A percentile compares a stretch with the other conserved stretches of the same genome.
Conservation (phyloP, 108 stramenopile species). For the Parmales sp. region DNA sequence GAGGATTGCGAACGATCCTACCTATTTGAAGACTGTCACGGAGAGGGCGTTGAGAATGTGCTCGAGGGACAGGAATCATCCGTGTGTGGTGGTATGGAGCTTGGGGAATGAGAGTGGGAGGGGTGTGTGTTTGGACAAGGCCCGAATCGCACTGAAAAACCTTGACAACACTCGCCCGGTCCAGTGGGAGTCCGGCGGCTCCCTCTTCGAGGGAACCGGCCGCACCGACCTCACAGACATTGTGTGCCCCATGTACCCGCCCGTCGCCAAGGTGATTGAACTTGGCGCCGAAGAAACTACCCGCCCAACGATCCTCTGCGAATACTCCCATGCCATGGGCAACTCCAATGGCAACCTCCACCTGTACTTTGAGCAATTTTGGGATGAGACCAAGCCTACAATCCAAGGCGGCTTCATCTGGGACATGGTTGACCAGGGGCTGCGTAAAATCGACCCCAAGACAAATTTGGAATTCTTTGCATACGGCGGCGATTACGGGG, state of each 20-base stretch:
- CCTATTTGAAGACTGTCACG: constrained; percentile 60
- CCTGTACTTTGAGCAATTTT: constrained; percentile 79
- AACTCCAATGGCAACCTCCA: constrained; percentile 79
- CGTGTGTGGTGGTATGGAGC: constrained; percentile 80
- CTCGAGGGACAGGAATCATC: constrained; percentile 76
- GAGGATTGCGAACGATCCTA: constrained; percentile 48
- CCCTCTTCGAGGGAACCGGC: constrained; percentile 45
- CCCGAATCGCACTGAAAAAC: constrained; percentile 38
- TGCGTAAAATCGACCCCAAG: constrained; percentile 17
- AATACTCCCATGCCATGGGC: constrained; percentile 92
- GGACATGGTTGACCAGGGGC: constrained; percentile 92
- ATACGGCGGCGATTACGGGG: constrained; percentile 60
- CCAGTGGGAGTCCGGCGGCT: constrained; percentile 62
- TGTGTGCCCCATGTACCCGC: constrained; percentile 90
- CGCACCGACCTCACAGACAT: constrained; percentile 71
- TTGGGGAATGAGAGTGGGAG: constrained; percentile 87
- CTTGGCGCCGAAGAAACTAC: constrained; percentile 51
- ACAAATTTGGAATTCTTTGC: not conserved
- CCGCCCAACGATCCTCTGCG: constrained; percentile 84
- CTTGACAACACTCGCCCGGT: constrained; percentile 63
- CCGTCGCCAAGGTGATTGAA: constrained; percentile 40
- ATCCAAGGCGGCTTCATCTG: constrained; percentile 94
- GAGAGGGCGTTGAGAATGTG: constrained; percentile 61
- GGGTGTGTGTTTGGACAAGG: constrained; percentile 48
- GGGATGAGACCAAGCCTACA: constrained; percentile 42